Evolutionary conservation across 129 eudicot genomes (phyloP), one percentile per base, ranked within the genome.

Genomic region (Glebionis coronaria): DNA sequence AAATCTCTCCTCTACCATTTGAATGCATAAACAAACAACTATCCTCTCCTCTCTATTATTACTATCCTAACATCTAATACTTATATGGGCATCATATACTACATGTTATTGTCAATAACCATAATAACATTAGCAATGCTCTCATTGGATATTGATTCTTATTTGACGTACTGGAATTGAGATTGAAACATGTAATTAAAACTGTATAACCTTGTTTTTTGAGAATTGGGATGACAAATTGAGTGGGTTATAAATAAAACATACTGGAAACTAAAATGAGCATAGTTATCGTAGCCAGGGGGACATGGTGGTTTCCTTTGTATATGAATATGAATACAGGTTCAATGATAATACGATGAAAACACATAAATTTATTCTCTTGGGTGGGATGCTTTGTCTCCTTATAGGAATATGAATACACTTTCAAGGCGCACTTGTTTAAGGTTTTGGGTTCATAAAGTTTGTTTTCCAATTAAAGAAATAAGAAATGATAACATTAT

Each of bases 331-430:
- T 16, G 72, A 52, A 53, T 52, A 53, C 72, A 67, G 3, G 61
- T 52, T 19, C 12, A 53, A 35, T 60, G 59, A 53, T 67, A 52
- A 31, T 53, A 53, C 19, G 19, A 68, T 68, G 40, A 35, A 66
- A 57, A 53, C 21, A 42, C 52, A 38, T 38, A 53, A 1, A 68
- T 49, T 46, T 53, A 68, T 38, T 35, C 51, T 12, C 63, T 52
- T 29, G 52, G 53, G 29, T 68, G 29, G 52, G 72, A 68, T 68
- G 72, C 51, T 18, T 18, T 68, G 63, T 68, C 72, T 67, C 72
- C 52, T 27, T 66, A n/a, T n/a, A n/a, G n/a, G n/a, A n/a, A n/a
- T n/a, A n/a, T n/a, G n/a, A n/a, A n/a, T n/a, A n/a, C n/a, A n/a
- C n/a, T n/a, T n/a, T n/a, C n/a, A n/a, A n/a, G n/a, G n/a, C n/a